Conservation (phyloP, 495 filamentous ascomycete genomes). For the Choiromyces venosus region DNA sequence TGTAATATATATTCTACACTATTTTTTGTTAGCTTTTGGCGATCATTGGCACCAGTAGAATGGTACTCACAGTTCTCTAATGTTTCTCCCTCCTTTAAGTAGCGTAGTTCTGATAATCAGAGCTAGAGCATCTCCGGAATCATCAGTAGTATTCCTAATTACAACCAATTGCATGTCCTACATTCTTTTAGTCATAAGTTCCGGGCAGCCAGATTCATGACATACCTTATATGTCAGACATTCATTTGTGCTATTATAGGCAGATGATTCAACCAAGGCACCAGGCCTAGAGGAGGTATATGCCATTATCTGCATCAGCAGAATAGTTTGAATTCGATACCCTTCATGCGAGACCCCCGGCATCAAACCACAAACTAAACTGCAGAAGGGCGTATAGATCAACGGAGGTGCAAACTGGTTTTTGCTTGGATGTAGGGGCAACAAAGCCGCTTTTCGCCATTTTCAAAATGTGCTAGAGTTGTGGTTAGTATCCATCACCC, state of each 20-base stretch:
- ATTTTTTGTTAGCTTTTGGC: neutral
- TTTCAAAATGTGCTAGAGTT: neutral
- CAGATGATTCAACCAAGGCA: neutral
- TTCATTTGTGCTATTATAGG: neutral
- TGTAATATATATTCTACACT: neutral
- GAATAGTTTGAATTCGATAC: neutral
- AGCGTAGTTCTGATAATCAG: neutral
- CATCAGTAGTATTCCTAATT: neutral
- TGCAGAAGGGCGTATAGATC: neutral
- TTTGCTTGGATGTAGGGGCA: neutral
- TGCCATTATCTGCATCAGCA: neutral
- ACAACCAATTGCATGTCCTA: neutral
- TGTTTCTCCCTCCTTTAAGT: neutral
- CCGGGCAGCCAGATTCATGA: neutral
- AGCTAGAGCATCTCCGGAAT: neutral
- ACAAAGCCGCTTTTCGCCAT: neutral
- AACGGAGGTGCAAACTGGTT: neutral
- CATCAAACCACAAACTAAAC: neutral
- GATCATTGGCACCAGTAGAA: neutral
- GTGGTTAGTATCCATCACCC: neutral
- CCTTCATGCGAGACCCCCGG: neutral
- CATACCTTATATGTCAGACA: neutral
- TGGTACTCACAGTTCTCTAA: neutral
- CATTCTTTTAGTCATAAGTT: neutral
- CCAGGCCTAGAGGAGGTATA: neutral